These are phyloP conservation scores for Entophlyctis helioformis DNA, from an alignment of 192 early-diverging fungal species.

Conservation along the genomic window DNA sequence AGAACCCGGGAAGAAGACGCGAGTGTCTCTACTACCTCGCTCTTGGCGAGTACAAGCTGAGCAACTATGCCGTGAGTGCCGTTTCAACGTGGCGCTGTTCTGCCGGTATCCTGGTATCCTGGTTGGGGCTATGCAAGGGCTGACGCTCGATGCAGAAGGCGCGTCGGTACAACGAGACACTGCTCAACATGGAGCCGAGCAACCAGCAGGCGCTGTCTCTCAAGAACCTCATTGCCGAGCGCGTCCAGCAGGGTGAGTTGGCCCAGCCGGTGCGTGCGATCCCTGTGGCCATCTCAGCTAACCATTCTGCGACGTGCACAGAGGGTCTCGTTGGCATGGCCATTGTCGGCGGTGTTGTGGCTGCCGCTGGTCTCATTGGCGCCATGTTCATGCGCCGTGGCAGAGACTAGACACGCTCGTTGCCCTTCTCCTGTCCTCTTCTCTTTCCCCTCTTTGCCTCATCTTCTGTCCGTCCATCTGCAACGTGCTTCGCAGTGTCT, in stretches of 20 bases:
- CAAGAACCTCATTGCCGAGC: constrained; percentile 66
- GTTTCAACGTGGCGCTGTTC: background rate
- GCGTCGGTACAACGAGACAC: constrained; percentile 62
- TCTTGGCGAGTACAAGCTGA: constrained; percentile 81
- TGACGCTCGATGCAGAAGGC: no score
- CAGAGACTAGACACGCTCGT: no score
- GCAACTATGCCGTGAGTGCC: constrained; percentile 60
- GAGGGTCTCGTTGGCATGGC: constrained; percentile 87
- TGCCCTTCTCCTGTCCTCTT: no score
- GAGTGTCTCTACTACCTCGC: constrained; percentile 95
- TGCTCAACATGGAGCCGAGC: constrained; percentile 71
- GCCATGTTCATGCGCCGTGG: no score
- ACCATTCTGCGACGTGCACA: constrained; percentile 7
- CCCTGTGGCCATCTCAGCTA: background rate
- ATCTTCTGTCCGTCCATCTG: no score
- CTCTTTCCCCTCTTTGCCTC: no score
- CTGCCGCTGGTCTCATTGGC: constrained; percentile 39
- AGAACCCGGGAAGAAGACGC: constrained; percentile 67
- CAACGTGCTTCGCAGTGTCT: no score
- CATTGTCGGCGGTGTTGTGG: constrained; percentile 65
- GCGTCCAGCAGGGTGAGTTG: constrained; percentile 11
- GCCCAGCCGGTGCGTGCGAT: background rate
- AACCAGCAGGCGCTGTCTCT: constrained; percentile 72
- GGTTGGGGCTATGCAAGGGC: no score
- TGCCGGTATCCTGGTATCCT: no score